phyloP scores from a whole-genome alignment of 2,329 filamentous ascomycete genomes.

The Teratosphaeria gauchensis region DNA sequence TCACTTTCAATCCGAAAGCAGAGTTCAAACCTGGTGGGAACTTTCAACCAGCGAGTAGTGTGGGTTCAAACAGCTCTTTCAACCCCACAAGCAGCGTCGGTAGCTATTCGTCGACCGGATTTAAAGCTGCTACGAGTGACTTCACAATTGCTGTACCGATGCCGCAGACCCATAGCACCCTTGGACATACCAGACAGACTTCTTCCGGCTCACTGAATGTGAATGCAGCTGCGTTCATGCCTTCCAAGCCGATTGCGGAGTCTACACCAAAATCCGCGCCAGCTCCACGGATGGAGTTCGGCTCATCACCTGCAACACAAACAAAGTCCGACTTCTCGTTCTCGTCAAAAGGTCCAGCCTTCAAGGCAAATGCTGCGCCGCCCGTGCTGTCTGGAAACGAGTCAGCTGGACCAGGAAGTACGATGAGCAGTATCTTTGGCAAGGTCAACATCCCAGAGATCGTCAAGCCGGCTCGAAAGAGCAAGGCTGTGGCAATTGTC shows the following conservation, averaged over 20 bases:
- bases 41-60: slow-evolving; percentile 22
- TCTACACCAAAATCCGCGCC: not conserved
- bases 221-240: slow-evolving; percentile 26
- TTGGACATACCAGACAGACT: slow-evolving; percentile 14
- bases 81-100: not conserved
- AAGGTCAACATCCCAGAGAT: slow-evolving; percentile 53
- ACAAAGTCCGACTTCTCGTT: slow-evolving; percentile 29
- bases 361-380: slow-evolving; percentile 17
- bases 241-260: not conserved
- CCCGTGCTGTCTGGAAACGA: slow-evolving; percentile 10
- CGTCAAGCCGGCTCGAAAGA: slow-evolving; percentile 57
- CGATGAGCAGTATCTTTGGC: slow-evolving; percentile 26
- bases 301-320: slow-evolving; percentile 3
- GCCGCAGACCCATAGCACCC: slow-evolving; percentile 3
- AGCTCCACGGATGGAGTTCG: not conserved
- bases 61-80: not conserved
- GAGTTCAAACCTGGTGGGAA: slow-evolving; percentile 36
- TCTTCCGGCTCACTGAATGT: slow-evolving; percentile 50
- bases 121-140: not conserved
- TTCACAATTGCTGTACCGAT: slow-evolving; percentile 17
- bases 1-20: slow-evolving; percentile 60
- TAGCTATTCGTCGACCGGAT: not conserved
- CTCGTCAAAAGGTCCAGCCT: slow-evolving; percentile 18
- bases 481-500: slow-evolving; percentile 76
- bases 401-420: not conserved